phyloP scores from a whole-genome alignment of 2,329 filamentous ascomycete species.

The Aspergillus eucalypticola region DNA sequence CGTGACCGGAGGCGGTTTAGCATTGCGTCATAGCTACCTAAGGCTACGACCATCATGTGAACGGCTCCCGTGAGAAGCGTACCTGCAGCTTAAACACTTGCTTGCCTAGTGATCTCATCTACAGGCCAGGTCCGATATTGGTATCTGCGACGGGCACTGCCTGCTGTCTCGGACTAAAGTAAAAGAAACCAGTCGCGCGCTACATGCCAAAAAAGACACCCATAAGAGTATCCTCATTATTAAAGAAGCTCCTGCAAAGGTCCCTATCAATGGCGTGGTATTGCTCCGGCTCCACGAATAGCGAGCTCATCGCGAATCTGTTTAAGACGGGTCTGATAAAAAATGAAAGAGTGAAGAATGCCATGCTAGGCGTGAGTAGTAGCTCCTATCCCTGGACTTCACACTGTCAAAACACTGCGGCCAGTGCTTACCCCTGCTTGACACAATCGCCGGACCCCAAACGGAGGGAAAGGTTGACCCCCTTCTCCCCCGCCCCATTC shows the following conservation, averaged over 20 bases:
- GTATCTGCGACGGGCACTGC: no score
- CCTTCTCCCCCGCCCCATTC: background rate
- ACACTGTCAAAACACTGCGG: background rate
- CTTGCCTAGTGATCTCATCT: background rate
- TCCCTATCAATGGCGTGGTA: constrained; percentile 77
- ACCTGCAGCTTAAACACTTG: background rate
- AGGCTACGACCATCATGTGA: no score
- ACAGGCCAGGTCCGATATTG: background rate
- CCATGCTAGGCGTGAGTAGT: constrained; percentile 69
- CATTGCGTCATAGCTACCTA: no score
- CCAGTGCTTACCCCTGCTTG: no score
- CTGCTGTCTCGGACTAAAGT: background rate
- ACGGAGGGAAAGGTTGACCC: background rate
- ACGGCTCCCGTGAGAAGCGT: no score
- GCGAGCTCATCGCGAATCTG: constrained; percentile 76
- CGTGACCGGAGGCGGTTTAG: no score
- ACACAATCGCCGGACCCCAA: background rate
- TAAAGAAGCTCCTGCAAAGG: constrained; percentile 13
- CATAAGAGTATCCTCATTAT: background rate
- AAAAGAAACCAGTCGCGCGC: no score
- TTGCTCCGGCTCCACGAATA: constrained; percentile 74
- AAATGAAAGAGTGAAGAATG: constrained; percentile 69
- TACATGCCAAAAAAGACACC: constrained; percentile 16
- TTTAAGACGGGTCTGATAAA: constrained; percentile 70
- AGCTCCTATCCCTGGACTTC: background rate